A percentile compares a stretch with the other conserved stretches of the same genome.
Evolutionary conservation across 306 rosid genomes (phyloP).

Genomic region (Hippophae rhamnoides): DNA sequence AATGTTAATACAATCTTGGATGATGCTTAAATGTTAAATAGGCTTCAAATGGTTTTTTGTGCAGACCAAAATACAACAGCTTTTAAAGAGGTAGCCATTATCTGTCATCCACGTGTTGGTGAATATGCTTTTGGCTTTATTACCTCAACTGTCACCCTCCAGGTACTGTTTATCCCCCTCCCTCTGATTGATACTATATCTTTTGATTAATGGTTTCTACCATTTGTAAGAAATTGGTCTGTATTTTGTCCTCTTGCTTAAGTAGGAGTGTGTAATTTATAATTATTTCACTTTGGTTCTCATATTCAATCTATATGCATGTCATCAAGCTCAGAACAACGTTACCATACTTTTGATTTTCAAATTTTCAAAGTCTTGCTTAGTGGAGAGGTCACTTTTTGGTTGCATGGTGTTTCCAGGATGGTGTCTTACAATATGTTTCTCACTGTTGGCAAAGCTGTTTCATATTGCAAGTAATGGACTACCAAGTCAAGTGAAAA

Average conservation of each 20-base stretch:
- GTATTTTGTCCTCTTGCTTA: background rate
- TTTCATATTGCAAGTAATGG: too few relatives aligned
- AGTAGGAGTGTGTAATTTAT: background rate
- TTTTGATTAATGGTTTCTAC: background rate
- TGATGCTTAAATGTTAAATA: too few relatives aligned
- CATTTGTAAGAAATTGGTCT: background rate
- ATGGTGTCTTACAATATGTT: too few relatives aligned
- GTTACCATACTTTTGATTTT: too few relatives aligned
- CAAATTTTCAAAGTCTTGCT: too few relatives aligned
- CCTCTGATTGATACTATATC: background rate
- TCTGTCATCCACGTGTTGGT: constrained; percentile 79
- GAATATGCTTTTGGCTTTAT: constrained; percentile 98
- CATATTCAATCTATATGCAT: too few relatives aligned
- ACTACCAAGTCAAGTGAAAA: too few relatives aligned
- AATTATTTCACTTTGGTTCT: too few relatives aligned
- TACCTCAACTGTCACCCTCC: constrained; percentile 81
- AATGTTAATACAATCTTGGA: background rate
- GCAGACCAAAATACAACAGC: constrained; percentile 91
- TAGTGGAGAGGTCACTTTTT: too few relatives aligned
- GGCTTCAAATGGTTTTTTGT: constrained; percentile 2
- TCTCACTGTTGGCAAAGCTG: too few relatives aligned
- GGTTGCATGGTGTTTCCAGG: too few relatives aligned
- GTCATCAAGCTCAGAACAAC: too few relatives aligned
- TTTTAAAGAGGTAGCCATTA: constrained; percentile 88
- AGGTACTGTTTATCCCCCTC: constrained; percentile 29